Percentiles rank a stretch among this genome's conserved stretches.
phyloP scores from a whole-genome alignment of 257 asterid genomes.

The Hygrophila difformis region DNA sequence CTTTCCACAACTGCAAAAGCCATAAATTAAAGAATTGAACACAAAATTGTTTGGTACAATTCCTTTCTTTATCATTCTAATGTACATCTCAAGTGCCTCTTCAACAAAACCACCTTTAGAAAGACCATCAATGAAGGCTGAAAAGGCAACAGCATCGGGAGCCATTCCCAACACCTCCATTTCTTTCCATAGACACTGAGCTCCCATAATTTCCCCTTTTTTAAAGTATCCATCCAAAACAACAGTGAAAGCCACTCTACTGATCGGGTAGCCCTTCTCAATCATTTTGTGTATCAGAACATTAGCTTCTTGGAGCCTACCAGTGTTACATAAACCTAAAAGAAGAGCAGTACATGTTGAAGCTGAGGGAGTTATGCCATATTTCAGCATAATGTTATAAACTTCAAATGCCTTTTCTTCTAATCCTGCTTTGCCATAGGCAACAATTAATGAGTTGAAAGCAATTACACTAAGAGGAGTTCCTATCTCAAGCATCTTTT shows the following conservation, averaged over 20 bases:
- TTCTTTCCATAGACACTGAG: slow-evolving; percentile 67
- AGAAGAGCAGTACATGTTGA: slow-evolving; percentile 70
- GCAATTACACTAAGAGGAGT: slow-evolving; percentile 55
- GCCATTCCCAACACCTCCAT: slow-evolving; percentile 65
- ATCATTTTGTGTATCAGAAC: slow-evolving; percentile 56
- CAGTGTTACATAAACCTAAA: slow-evolving; percentile 48
- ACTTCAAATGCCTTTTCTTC: slow-evolving; percentile 63
- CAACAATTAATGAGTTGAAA: slow-evolving; percentile 69
- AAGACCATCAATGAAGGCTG: slow-evolving; percentile 77
- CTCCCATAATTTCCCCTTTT: slow-evolving; percentile 60
- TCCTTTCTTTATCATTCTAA: slow-evolving; percentile 49
- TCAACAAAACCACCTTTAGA: slow-evolving; percentile 54
- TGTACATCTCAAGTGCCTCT: slow-evolving; percentile 44
- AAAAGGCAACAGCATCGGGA: slow-evolving; percentile 88
- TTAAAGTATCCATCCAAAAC: slow-evolving; percentile 72
- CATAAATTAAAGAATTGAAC: slow-evolving; percentile 77
- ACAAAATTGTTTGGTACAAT: slow-evolving; percentile 75
- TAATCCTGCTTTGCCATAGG: slow-evolving; percentile 61
- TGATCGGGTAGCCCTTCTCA: slow-evolving; percentile 49
- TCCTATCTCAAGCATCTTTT: slow-evolving; percentile 69
- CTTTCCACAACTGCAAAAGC: slow-evolving; percentile 55
- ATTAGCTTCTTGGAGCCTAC: slow-evolving; percentile 62
- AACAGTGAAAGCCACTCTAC: slow-evolving; percentile 58
- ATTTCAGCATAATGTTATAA: slow-evolving; percentile 47
- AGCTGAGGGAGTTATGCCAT: slow-evolving; percentile 70